Evolutionary conservation across 108 stramenopile species (phyloP), one percentile per base, ranked within the genome.

Genomic region (Fragilaria crotonensis): DNA sequence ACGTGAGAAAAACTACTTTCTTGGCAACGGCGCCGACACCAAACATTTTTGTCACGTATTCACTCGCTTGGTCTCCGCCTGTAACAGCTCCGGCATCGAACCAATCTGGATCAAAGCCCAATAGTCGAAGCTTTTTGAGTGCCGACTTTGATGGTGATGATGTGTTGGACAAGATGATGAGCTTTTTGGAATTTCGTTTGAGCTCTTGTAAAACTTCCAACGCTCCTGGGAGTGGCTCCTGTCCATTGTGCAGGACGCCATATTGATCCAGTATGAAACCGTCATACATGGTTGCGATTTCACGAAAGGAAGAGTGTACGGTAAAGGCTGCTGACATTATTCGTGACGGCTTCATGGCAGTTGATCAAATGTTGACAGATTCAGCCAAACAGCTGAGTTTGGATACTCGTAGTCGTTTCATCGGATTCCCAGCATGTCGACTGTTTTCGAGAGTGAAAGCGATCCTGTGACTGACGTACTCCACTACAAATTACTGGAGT

Each of bases 201-300:
- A 96, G 63, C 11, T 64, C 5, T 22, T 77, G 49, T 47, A 96
- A 74, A 20, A 68, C 70, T 23, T 76, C 81, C 4, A 70, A 65
- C 9, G 83, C 90, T 21, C 89, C 90, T 21, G 71, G 71, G 36
- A 94, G 57, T 0, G 77, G 63, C 1, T 52, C 27, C 9, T 63
- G 63, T 11, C 95, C 95, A 70, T 96, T 86, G 67, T 96, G 95
- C 59, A 96, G 55, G 11, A 94, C 92, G 11, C 95, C 95, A 59
- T 75, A 96, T 62, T 96, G 95, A 76, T 96, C 95, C 4, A 96
- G 71, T 30, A 96, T 79, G 71, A 96, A 94, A 5, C 71, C 83
- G 59, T 91, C 84, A 63, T 94, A 96, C 18, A 30, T 30, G 45
- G 71, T 59, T 4, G 70, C 45, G 9, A 80, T 33, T 41, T 67